phyloP scores from a whole-genome alignment of 2,329 filamentous ascomycete species.

The Aspergillus fischeri region DNA sequence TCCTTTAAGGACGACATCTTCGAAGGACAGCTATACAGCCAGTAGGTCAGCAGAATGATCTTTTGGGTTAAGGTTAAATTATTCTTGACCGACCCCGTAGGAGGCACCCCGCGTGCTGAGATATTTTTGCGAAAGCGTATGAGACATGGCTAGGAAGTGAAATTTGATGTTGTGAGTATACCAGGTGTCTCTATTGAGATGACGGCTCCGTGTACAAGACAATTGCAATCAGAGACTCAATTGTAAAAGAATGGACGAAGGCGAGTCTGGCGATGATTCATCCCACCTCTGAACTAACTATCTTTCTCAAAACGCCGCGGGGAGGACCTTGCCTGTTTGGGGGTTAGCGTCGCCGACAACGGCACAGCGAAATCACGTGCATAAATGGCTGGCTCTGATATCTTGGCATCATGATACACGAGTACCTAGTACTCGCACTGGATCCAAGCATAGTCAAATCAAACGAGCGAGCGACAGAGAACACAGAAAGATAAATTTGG shows the following conservation, averaged over 20 bases:
- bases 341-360: conserved; percentile 25
- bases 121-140: conserved; percentile 29
- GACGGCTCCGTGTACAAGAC: background rate
- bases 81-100: conserved; percentile 23
- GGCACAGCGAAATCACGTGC: conserved; percentile 21
- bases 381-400: background rate
- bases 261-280: conserved; percentile 12
- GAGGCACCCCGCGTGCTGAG: conserved; percentile 31
- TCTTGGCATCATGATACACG: background rate
- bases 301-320: conserved; percentile 9
- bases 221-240: background rate
- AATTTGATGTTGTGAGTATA: background rate
- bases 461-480: background rate
- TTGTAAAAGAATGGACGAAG: conserved; percentile 5
- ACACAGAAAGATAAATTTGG: background rate
- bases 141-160: conserved; percentile 17
- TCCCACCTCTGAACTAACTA: background rate
- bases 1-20: conserved; percentile 85
- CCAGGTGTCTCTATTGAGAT: background rate
- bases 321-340: conserved; percentile 11
- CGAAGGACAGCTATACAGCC: conserved; percentile 63
- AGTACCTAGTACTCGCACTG: background rate
- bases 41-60: conserved; percentile 7
- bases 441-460: background rate
- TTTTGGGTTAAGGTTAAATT: background rate